Evolutionary conservation across 768 basidiomycete species (phyloP), one percentile per base, ranked within the genome.

Genomic region (Russula sp.): DNA sequence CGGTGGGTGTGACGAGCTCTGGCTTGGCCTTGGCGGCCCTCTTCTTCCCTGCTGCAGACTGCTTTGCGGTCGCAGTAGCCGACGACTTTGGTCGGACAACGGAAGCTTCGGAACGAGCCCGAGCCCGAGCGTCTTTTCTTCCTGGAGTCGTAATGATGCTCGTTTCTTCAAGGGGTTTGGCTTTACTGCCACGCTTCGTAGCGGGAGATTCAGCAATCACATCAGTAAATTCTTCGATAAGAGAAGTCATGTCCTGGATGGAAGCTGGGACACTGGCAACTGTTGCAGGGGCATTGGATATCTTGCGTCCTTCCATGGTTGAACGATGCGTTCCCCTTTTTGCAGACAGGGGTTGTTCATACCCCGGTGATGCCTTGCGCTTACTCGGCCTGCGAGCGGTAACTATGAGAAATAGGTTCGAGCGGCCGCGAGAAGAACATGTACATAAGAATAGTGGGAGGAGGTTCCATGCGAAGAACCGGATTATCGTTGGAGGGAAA

Each of bases 1-100:
- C 64, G 13, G 48, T 25, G 4, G 66, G 64, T 18, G 66, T 65
- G 25, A 67, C 53, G 16, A 53, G 60, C 54, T 56, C 48, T 11
- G 48, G 49, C 29, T 62, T 67, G 13, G 13, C 48, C 57, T 64
- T 65, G 10, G 29, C 46, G 22, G 20, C 43, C 43, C 35, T 52
- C 52, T 54, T 65, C 1, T 38, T 55, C 14, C 29, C 34, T 13
- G 55, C 34, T 13, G 55, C 25, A 6, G 53, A 46, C 54, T 61
- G 52, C 52, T 45, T 43, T 13, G 59, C 58, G 25, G 25, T 47
- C 4, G 39, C 29, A 8, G 38, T 56, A 13, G 14, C 38, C 29
- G 42, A 36, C 18, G 38, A 10, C 39, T 50, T 58, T 32, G 51
- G 52, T 11, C n/a, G 53, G 6, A 34, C 38, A 13, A 38, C 25